Percentiles rank a stretch among this genome's conserved stretches.
phyloP scores from a whole-genome alignment of 2,329 filamentous ascomycete species.

The Claviceps sp. region DNA sequence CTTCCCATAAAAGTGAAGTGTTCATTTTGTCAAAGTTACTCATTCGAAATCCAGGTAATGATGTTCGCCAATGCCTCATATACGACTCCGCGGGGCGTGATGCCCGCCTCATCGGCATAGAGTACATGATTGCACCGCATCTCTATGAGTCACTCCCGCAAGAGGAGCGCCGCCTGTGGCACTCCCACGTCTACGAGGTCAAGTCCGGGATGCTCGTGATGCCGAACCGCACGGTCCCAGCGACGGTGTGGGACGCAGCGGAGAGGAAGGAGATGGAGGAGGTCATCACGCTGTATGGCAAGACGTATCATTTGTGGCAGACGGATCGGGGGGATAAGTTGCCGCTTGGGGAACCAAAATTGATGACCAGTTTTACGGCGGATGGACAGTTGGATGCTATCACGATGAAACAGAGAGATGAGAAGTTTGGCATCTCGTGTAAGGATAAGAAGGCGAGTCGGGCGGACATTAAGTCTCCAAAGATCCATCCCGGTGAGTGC shows the following conservation, averaged over 20 bases:
- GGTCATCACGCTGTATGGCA: conserved; percentile 63
- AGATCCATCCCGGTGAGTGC: conserved; percentile 27
- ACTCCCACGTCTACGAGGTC: conserved; percentile 62
- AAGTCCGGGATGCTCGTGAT: conserved; percentile 71
- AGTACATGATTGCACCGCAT: conserved; percentile 69
- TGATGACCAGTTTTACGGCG: conserved; percentile 40
- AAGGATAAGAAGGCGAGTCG: conserved; percentile 30
- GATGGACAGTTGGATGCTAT: conserved; percentile 36
- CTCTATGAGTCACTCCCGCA: conserved; percentile 52
- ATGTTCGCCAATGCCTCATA: conserved; percentile 73
- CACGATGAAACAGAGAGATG: conserved; percentile 31
- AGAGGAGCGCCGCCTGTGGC: conserved; percentile 66
- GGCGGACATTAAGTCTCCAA: conserved; percentile 25
- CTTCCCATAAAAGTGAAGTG: not conserved
- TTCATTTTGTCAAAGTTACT: not conserved
- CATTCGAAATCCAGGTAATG: conserved; percentile 23
- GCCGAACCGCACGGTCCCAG: conserved; percentile 48
- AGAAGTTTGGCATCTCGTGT: conserved; percentile 31
- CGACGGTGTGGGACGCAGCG: conserved; percentile 55
- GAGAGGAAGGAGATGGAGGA: conserved; percentile 74
- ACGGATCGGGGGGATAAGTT: conserved; percentile 55
- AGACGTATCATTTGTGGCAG: conserved; percentile 80
- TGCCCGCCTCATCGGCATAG: conserved; percentile 67
- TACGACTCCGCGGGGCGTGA: conserved; percentile 58
- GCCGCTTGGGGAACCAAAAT: conserved; percentile 36